These are phyloP conservation scores for Phlyctochytrium planicorne DNA, from an alignment of 192 early-diverging fungal genomes.

Conservation along the genomic window DNA sequence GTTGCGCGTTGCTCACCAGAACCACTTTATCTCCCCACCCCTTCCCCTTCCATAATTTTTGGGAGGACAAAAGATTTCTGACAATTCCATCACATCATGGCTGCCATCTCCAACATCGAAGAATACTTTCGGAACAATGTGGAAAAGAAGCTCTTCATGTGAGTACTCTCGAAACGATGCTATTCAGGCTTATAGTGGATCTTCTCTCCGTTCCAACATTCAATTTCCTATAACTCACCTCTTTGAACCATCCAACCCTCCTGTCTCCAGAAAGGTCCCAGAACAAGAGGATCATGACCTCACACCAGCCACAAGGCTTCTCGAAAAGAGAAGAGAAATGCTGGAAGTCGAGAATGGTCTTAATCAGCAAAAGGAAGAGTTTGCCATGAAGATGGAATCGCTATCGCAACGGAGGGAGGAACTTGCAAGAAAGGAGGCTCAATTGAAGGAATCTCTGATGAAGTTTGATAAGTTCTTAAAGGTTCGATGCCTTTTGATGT, in stretches of 20 bases:
- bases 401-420: slow-evolving; percentile 57
- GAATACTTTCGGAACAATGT: slow-evolving; percentile 55
- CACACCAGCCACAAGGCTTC: slow-evolving; percentile 56
- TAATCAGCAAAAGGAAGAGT: slow-evolving; percentile 61
- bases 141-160: slow-evolving; percentile 58
- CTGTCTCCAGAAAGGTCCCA: slow-evolving; percentile 55
- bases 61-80: no score
- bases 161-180: slow-evolving; percentile 22
- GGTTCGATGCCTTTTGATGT: slow-evolving; percentile 36
- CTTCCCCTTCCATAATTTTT: no score
- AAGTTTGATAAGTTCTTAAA: slow-evolving; percentile 70
- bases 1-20: no score
- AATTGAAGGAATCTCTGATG: slow-evolving; percentile 53
- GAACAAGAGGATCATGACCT: slow-evolving; percentile 62
- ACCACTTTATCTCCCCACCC: no score
- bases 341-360: slow-evolving; percentile 64
- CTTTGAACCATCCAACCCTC: slow-evolving; percentile 17
- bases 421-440: slow-evolving; percentile 52
- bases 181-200: background rate
- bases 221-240: background rate
- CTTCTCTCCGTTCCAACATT: background rate
- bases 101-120: slow-evolving; percentile 32
- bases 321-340: slow-evolving; percentile 64
- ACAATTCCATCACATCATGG: slow-evolving; percentile 11
- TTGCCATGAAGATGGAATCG: slow-evolving; percentile 64